These are phyloP conservation scores for Peronospora destructor DNA, from an alignment of 352 stramenopile genomes.

Conservation along the genomic window DNA sequence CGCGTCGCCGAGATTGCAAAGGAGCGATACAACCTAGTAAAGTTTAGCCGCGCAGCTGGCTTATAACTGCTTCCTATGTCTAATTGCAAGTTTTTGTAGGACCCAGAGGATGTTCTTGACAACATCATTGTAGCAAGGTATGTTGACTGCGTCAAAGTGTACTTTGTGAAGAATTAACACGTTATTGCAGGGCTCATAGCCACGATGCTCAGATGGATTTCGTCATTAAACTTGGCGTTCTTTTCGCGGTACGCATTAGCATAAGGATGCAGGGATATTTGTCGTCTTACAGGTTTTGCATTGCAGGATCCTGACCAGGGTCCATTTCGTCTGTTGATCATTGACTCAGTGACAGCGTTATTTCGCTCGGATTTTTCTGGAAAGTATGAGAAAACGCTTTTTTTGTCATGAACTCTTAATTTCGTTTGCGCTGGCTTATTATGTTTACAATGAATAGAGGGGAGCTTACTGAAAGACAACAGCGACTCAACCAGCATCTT, in stretches of 20 bases:
- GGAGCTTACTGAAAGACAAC: conserved; percentile 71
- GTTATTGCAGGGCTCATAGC: conserved; percentile 61
- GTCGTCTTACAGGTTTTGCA: conserved; percentile 1
- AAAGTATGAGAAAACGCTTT: conserved; percentile 25
- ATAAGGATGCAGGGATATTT: not conserved
- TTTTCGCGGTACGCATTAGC: conserved; percentile 54
- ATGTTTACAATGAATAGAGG: conserved; percentile 21
- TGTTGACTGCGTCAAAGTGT: not conserved
- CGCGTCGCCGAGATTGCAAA: conserved; percentile 81
- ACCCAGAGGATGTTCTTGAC: conserved; percentile 87
- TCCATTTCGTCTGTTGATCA: conserved; percentile 80
- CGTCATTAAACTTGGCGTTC: conserved; percentile 60
- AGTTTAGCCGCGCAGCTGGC: not conserved
- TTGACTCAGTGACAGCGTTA: conserved; percentile 87
- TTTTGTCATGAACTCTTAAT: not conserved
- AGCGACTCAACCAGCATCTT: conserved; percentile 87
- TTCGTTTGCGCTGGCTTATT: not conserved
- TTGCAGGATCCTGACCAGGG: conserved; percentile 56
- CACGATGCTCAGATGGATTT: conserved; percentile 87
- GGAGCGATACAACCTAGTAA: conserved; percentile 67
- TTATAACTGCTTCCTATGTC: not conserved
- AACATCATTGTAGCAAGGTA: conserved; percentile 90
- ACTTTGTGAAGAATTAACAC: not conserved
- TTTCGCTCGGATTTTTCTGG: conserved; percentile 88
- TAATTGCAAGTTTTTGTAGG: conserved; percentile 15